Evolutionary conservation across 2,329 filamentous ascomycete genomes (phyloP), one percentile per base, ranked within the genome.

Genomic region (Exserohilum turcica): DNA sequence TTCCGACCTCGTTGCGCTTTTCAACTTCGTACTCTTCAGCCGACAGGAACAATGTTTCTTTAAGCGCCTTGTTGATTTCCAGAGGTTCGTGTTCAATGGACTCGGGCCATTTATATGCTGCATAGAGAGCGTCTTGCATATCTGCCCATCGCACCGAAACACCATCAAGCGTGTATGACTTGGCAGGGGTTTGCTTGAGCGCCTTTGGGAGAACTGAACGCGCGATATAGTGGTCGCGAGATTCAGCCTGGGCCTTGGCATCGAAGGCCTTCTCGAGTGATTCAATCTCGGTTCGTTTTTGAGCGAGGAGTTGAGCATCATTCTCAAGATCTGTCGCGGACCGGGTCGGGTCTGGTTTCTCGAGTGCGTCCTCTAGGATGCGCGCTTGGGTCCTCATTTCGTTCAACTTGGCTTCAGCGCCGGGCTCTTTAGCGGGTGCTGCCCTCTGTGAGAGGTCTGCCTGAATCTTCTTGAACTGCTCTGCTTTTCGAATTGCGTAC

Each of bases 111-210:
- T 58, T 35, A 0, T 52, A 58, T 1, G 51, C 46, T 0, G 66
- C 66, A 52, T 68, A 70, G 16, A 71, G 52, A 10, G 66, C 68
- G 46, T 76, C 72, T 18, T 60, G 50, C 10, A 73, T 46, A 38
- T 76, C 67, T 5, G 66, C 64, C 74, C 74, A 76, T 19, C 61
- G 54, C 19, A 76, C 61, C 12, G 47, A 54, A 2, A 75, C 60
- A 27, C 59, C 64, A 3, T 67, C 50, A 5, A 69, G 59, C 9
- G 61, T 60, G 44, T 68, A 73, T 10, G 65, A 64, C 12, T 44
- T 57, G 24, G 63, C 61, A 10, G 52, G 55, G 2, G 52, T 15
- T 19, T 60, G 65, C 21, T 57, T 64, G n/a, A 64, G 51, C 0
- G 46, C 36, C 1, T 53, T 48, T 3, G 66, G 68, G 1, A 71